Base-by-base conservation (phyloP, 495 filamentous ascomycete genomes). In the Neurospora sp. region DNA sequence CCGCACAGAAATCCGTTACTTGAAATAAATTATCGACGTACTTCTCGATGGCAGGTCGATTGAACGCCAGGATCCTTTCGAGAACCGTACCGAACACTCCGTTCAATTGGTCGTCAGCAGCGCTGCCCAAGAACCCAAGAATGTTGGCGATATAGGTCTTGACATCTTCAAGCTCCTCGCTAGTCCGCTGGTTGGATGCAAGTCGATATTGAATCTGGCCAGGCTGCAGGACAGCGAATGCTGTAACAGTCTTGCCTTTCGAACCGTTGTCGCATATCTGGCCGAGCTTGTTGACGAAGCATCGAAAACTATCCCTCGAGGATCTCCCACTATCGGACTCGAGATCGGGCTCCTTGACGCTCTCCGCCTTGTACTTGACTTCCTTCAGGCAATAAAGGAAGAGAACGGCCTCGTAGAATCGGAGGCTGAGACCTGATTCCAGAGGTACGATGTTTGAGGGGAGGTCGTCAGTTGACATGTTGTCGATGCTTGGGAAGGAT, bases 281-380 rank as follows among this genome's bases (percentile, higher is more conserved):
- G 39, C 38, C 68, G 0, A 79, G 68, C 59, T 79, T 80, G 74
- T 80, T 76, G 48, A 78, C 73, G 20, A 79, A 79, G 48, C 74
- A 76, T 7, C 37, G 41, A 69, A 73, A 79, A 2, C 37, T 59
- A 17, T 75, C 38, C 48, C 70, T 41, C 1, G 70, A 70, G 1
- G 72, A 72, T 31, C 69, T 75, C 35, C 70, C 72, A 16, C 8
- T n/a, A 4, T 8, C 27, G 0, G 37, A 41, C 20, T 76, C 75
- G 20, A 75, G 70, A 27, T 79, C 77, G 1, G 75, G 42, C 10
- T 70, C 44, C 9, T 38, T 35, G 12, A 68, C 69, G 4, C n/a
- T 69, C 17, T 70, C 16, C 17, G 73, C 40, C 1, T 41, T n/a
- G 31, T n/a, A 20, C 48, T 69, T 61, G 6, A 75, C 44, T 4